Percentiles rank a stretch among this genome's conserved stretches.
Conservation (phyloP, 345 rosid species). For the Sonneratia caseolaris region DNA sequence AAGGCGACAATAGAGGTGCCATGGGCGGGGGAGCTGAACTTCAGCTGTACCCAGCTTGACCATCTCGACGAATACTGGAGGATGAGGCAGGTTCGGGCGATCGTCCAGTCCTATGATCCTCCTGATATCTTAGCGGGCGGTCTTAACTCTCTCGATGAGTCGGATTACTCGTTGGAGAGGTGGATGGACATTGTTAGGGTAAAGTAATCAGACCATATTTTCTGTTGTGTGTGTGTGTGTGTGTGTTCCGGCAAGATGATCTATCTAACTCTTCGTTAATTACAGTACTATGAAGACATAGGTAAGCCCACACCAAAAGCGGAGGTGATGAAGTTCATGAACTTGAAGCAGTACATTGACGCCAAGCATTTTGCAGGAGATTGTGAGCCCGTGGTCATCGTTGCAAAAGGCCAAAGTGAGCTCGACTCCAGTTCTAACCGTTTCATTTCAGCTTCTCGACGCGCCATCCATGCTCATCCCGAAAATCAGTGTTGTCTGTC, state of each 20-base stretch:
- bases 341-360: slow-evolving; percentile 54
- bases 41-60: slow-evolving; percentile 84
- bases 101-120: slow-evolving; percentile 45
- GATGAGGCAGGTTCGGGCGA: slow-evolving; percentile 73
- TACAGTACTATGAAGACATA: slow-evolving; percentile 69
- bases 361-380: slow-evolving; percentile 74
- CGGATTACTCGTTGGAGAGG: slow-evolving; percentile 75
- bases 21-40: slow-evolving; percentile 75
- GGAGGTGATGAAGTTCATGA: slow-evolving; percentile 59
- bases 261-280: background rate
- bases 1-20: slow-evolving; percentile 77
- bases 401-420: slow-evolving; percentile 90
- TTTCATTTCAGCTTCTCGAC: background rate
- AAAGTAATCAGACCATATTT: background rate
- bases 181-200: slow-evolving; percentile 87
- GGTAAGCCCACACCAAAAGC: slow-evolving; percentile 84
- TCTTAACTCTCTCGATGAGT: slow-evolving; percentile 57
- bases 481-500: no score
- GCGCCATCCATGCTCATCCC: no score
- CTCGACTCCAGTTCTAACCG: background rate
- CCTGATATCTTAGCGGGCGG: slow-evolving; percentile 79
- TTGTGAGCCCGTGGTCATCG: slow-evolving; percentile 88
- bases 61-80: slow-evolving; percentile 92
- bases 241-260: no score
- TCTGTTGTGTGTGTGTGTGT: no score